These are phyloP conservation scores for Fusarium circinatum DNA, from an alignment of 2,329 filamentous ascomycete genomes.

Conservation along the genomic window DNA sequence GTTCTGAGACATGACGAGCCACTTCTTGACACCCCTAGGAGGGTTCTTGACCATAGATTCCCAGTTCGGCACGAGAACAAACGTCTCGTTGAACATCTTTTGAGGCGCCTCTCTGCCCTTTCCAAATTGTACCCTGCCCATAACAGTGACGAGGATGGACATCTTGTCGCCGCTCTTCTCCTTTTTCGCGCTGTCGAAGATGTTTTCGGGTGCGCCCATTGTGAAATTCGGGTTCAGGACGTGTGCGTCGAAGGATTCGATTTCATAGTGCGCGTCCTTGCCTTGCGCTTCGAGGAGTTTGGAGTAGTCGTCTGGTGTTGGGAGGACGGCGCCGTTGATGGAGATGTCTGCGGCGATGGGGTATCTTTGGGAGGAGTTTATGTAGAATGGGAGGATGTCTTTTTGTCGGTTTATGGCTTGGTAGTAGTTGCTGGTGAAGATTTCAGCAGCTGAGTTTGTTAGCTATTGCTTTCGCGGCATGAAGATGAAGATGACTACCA, in stretches of 20 bases:
- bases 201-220: slow-evolving; percentile 63
- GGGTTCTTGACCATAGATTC: slow-evolving; percentile 65
- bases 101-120: slow-evolving; percentile 69
- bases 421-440: slow-evolving; percentile 81
- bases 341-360: slow-evolving; percentile 73
- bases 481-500: slow-evolving; percentile 47
- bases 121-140: slow-evolving; percentile 76
- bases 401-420: slow-evolving; percentile 73
- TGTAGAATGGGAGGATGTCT: slow-evolving; percentile 75
- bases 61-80: slow-evolving; percentile 84
- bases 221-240: slow-evolving; percentile 76
- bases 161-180: slow-evolving; percentile 67
- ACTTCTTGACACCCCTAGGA: slow-evolving; percentile 64
- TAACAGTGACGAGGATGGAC: slow-evolving; percentile 78
- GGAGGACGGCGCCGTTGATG: slow-evolving; percentile 79
- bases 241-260: slow-evolving; percentile 81
- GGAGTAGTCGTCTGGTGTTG: slow-evolving; percentile 72
- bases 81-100: slow-evolving; percentile 80
- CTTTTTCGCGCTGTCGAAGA: slow-evolving; percentile 54
- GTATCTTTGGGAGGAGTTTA: slow-evolving; percentile 65
- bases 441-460: slow-evolving; percentile 68
- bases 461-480: not conserved
- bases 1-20: slow-evolving; percentile 78
- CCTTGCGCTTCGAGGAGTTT: slow-evolving; percentile 73
- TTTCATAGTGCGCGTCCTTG: slow-evolving; percentile 71